These are phyloP conservation scores for Annulohypoxylon bovei DNA, from an alignment of 495 filamentous ascomycete genomes.

Conservation along the genomic window DNA sequence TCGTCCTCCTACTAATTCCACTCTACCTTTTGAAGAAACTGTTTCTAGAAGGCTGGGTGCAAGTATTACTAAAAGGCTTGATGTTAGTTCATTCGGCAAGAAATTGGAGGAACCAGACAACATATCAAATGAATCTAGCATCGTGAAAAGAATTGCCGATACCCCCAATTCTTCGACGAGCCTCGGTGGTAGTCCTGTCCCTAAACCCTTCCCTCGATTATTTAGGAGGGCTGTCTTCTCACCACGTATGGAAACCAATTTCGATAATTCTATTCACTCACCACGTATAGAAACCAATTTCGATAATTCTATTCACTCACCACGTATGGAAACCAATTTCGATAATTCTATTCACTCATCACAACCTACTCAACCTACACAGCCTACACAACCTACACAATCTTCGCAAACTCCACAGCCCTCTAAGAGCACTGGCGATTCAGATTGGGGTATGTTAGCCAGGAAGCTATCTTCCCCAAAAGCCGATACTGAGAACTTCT, in stretches of 20 bases:
- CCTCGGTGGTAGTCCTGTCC: neutral
- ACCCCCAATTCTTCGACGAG: neutral
- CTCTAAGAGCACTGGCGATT: neutral
- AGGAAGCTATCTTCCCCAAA: conserved; percentile 14
- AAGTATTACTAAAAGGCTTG: no score
- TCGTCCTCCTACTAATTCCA: no score
- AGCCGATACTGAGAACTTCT: conserved; percentile 22
- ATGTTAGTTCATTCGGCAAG: no score
- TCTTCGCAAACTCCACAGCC: neutral
- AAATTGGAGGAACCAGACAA: no score
- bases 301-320: no score
- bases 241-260: no score
- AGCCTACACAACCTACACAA: neutral
- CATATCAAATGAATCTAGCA: neutral
- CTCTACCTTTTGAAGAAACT: no score
- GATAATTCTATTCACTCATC: neutral
- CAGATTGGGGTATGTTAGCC: conserved; percentile 27
- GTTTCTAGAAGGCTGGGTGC: no score
- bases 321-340: no score
- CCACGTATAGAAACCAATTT: no score
- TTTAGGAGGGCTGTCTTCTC: no score
- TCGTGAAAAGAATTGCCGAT: neutral
- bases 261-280: no score
- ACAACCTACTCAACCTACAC: neutral
- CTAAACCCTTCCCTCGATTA: neutral